phyloP scores from a whole-genome alignment of 106 monocot genomes.

The Dendrobium chrysotoxum region DNA sequence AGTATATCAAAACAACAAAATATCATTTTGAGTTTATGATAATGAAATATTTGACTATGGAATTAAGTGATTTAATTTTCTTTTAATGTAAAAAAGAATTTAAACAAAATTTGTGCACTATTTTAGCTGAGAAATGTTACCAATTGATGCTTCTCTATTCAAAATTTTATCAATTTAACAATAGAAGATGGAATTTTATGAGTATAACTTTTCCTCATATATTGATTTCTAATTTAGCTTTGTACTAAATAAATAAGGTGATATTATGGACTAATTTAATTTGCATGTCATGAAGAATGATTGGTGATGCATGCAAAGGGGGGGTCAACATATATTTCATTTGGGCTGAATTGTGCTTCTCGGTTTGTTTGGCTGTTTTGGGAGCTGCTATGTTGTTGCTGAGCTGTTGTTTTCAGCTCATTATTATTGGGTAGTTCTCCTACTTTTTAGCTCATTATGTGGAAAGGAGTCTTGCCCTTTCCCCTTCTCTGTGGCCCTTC shows the following conservation, averaged over 20 bases:
- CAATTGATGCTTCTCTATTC: neutral
- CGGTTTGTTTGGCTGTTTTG: no score
- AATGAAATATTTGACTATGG: neutral
- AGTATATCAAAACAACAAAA: neutral
- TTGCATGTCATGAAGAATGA: no score
- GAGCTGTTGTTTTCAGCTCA: no score
- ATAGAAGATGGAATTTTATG: neutral
- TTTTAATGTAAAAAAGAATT: neutral
- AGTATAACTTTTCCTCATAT: neutral
- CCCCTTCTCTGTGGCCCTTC: no score
- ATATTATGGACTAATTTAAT: neutral
- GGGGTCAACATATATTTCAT: no score
- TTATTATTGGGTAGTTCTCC: no score
- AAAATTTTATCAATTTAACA: neutral
- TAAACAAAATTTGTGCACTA: neutral
- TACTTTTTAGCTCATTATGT: no score
- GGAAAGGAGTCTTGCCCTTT: no score
- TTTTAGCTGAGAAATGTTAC: neutral
- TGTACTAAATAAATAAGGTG: neutral
- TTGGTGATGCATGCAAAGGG: no score
- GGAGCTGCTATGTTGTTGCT: no score
- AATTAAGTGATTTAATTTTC: neutral
- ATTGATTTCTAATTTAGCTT: neutral
- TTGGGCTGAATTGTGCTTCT: no score
- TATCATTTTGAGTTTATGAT: neutral